These are phyloP conservation scores for Saccharomycopsis sp. DNA, from an alignment of 805 yeast species.

Conservation along the genomic window DNA sequence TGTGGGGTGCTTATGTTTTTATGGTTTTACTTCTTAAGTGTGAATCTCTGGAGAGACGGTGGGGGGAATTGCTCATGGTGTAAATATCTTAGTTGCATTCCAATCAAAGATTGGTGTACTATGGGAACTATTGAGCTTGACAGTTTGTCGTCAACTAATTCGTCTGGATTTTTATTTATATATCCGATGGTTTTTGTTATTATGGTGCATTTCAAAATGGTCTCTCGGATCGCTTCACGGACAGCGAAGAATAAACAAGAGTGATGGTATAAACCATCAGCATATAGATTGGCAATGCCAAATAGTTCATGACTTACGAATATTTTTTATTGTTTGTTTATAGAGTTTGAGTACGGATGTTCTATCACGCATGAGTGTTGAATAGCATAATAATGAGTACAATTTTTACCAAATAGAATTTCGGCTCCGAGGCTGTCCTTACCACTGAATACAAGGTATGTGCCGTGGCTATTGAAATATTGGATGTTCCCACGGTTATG, in stretches of 20 bases:
- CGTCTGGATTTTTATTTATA: neutral
- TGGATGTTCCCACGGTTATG: no score
- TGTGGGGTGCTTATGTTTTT: constrained; percentile 39
- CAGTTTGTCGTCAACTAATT: neutral
- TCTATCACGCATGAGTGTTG: no score
- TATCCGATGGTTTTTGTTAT: neutral
- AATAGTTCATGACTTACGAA: no score
- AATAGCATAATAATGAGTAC: no score
- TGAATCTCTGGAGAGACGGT: constrained; percentile 41
- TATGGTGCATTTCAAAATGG: neutral
- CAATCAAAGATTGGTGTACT: constrained; percentile 65
- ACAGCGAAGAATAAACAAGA: neutral
- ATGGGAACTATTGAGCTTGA: constrained; percentile 28
- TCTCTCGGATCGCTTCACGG: neutral
- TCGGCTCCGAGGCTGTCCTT: no score
- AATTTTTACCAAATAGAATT: no score
- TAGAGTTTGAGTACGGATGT: no score
- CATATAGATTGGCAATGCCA: neutral
- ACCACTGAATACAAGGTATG: no score
- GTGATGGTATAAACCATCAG: neutral
- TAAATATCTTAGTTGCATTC: constrained; percentile 61
- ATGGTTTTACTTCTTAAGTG: constrained; percentile 43
- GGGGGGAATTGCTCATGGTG: constrained; percentile 59
- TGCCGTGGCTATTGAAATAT: no score
- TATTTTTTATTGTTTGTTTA: no score